Conservation (phyloP, 179 eudicot genomes). For the Spergularia azorica region DNA sequence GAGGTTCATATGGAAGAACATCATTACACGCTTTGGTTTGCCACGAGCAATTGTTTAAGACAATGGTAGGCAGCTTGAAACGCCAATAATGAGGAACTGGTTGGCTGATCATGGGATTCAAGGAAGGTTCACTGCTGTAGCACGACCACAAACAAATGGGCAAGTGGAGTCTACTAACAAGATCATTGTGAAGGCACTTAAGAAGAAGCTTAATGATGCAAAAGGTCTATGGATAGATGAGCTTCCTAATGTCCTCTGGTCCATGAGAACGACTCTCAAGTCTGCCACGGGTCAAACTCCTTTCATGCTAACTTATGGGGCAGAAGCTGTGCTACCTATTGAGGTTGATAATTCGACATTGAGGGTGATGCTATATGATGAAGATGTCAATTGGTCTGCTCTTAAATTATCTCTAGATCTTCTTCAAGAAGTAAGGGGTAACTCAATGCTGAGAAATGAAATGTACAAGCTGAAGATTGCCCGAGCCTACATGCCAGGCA, state of each 20-base stretch:
- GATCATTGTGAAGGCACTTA: neutral
- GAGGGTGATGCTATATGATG: neutral
- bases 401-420: neutral
- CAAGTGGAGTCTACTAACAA: neutral
- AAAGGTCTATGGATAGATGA: neutral
- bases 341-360: neutral
- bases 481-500: neutral
- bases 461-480: neutral
- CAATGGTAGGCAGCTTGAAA: neutral
- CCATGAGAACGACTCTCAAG: neutral
- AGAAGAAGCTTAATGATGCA: neutral
- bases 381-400: neutral
- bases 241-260: neutral
- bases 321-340: neutral
- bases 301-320: neutral
- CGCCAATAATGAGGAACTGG: neutral
- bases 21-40: neutral
- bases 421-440: neutral
- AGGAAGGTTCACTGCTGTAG: neutral
- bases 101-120: neutral
- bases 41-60: neutral
- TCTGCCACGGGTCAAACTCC: neutral
- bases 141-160: neutral
- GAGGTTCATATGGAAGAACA: neutral
- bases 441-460: neutral